Evolutionary conservation across 768 basidiomycete species (phyloP), one percentile per base, ranked within the genome.

Genomic region (Auricularia sp.): DNA sequence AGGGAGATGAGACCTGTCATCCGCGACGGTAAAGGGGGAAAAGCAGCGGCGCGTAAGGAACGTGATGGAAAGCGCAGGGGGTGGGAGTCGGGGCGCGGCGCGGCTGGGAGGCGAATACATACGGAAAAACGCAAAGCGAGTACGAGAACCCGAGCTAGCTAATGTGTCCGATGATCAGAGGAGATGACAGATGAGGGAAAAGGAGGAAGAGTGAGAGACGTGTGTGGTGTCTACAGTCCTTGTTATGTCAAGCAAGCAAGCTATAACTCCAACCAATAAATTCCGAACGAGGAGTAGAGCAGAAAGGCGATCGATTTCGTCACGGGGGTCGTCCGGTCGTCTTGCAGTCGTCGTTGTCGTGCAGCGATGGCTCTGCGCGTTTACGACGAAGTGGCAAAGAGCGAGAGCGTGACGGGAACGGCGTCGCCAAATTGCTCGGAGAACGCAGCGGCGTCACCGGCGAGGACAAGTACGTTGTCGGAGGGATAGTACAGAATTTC

Each of bases 201-300:
- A 29, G 34, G 24, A 24, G 33, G 29, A 35, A 24, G 56, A 34
- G 56, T n/a, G 56, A 59, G 56, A 59, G 11, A 34, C 14, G 34
- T 59, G 56, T 33, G 56, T 59, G 56, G 56, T 59, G 24, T 59
- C 56, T 35, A 59, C 47, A 59, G 56, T 59, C 56, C 56, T 16
- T 29, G 34, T 59, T 29, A 59, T 24, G 47, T 51, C 21, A 51
- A 18, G 47, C 56, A 35, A 10, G 39, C 39, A 42, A 42, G 39
- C 39, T 42, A 42, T 14, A 59, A 59, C 14, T 59, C 56, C 34
- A 59, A 24, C 56, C 56, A 29, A 42, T 42, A 42, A 42, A 42
- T 42, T 42, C 39, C 39, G 39, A 42, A 42, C 39, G 39, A 42
- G 39, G 39, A 42, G 39, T 14, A 42, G 39, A 42, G 39, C 39